Conservation (phyloP, 352 stramenopile species). For the Globisporangium solare region DNA sequence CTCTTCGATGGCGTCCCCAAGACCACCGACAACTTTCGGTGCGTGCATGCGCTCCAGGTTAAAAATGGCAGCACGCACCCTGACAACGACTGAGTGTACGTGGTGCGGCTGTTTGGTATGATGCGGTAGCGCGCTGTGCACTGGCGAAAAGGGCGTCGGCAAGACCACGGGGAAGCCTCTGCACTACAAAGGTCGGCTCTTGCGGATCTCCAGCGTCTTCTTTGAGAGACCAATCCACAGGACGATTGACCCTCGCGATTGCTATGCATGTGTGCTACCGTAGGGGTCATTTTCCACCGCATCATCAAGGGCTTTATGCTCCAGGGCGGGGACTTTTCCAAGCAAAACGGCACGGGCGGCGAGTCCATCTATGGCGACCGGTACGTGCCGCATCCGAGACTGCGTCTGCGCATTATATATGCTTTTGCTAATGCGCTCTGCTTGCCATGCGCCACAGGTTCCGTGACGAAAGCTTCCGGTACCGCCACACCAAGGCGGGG, state of each 20-base stretch:
- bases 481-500: slow-evolving; percentile 91
- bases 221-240: too few species aligned
- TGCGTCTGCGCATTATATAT: not conserved
- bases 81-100: too few species aligned
- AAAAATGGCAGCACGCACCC: not conserved
- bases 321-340: slow-evolving; percentile 75
- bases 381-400: slow-evolving; percentile 2
- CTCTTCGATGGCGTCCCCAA: slow-evolving; percentile 51
- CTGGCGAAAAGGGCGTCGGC: slow-evolving; percentile 65
- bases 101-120: not conserved
- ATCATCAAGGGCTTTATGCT: slow-evolving; percentile 88
- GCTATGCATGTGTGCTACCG: slow-evolving; percentile 12
- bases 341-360: slow-evolving; percentile 74
- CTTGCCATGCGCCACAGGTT: slow-evolving; percentile 44
- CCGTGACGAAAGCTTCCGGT: slow-evolving; percentile 93
- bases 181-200: slow-evolving; percentile 49
- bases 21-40: slow-evolving; percentile 69
- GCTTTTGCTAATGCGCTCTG: not conserved
- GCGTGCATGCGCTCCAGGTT: not conserved
- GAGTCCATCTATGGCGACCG: slow-evolving; percentile 80
- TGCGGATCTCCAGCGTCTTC: not conserved
- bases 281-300: slow-evolving; percentile 72
- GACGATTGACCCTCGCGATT: too few species aligned
- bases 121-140: slow-evolving; percentile 35
- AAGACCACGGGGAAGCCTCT: slow-evolving; percentile 48